These are phyloP conservation scores for Podospora pseudopauciseta DNA, from an alignment of 495 filamentous ascomycete species.

Conservation along the genomic window DNA sequence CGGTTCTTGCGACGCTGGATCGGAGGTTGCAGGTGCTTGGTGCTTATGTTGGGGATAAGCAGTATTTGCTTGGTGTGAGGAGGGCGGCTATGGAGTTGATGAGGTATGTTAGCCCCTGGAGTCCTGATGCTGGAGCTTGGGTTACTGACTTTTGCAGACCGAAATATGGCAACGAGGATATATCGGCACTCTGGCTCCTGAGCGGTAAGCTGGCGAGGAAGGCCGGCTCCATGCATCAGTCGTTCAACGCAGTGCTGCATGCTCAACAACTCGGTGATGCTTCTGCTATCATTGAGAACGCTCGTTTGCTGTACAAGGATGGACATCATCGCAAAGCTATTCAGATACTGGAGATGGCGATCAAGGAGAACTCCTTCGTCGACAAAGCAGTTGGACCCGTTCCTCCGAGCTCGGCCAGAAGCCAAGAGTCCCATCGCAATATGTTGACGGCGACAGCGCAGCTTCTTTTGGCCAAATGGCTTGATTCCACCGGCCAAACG, in stretches of 20 bases:
- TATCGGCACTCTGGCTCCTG: constrained; percentile 80
- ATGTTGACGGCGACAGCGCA: constrained; percentile 64
- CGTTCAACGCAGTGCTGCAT: constrained; percentile 89
- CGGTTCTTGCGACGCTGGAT: constrained; percentile 58
- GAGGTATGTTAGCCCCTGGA: constrained; percentile 41
- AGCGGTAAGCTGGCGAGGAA: constrained; percentile 86
- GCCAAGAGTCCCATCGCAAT: constrained; percentile 47
- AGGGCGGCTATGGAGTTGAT: constrained; percentile 79
- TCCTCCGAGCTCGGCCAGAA: constrained; percentile 44
- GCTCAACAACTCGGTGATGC: constrained; percentile 78
- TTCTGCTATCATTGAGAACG: constrained; percentile 87
- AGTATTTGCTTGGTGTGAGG: constrained; percentile 85
- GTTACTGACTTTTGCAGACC: constrained; percentile 41
- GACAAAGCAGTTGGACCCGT: constrained; percentile 26
- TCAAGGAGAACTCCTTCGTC: constrained; percentile 66
- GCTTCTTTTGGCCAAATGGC: constrained; percentile 91
- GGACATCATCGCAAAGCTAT: constrained; percentile 94
- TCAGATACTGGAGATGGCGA: constrained; percentile 79
- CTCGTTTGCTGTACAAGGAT: constrained; percentile 89
- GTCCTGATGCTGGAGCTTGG: background rate
- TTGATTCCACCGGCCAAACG: constrained; percentile 87
- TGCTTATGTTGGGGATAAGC: constrained; percentile 83
- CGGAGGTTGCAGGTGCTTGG: constrained; percentile 80
- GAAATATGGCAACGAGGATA: constrained; percentile 58
- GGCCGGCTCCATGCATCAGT: constrained; percentile 71